These are phyloP conservation scores for Hemisphaericaspora xylanilytica DNA, from an alignment of 1,139 yeast species.

Conservation along the genomic window DNA sequence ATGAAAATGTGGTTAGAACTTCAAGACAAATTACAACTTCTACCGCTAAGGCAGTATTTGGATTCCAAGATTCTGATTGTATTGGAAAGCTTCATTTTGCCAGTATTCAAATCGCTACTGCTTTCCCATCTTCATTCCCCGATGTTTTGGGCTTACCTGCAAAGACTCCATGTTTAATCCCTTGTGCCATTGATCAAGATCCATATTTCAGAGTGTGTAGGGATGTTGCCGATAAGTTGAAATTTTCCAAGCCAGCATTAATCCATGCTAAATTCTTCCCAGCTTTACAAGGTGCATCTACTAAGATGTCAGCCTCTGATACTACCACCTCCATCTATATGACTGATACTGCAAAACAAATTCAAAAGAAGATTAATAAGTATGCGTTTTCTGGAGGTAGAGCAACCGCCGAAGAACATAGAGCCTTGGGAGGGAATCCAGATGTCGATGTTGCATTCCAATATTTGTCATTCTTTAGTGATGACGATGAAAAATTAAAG, in stretches of 20 bases:
- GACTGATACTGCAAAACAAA: constrained; percentile 91
- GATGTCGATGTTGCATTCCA: constrained; percentile 96
- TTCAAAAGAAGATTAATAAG: constrained; percentile 92
- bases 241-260: constrained; percentile 86
- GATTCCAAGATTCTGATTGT: constrained; percentile 91
- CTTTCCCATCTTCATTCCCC: constrained; percentile 95
- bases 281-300: constrained; percentile 93
- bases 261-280: constrained; percentile 97
- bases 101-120: constrained; percentile 91
- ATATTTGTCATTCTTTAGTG: constrained; percentile 82
- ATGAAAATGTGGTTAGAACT: constrained; percentile 91
- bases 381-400: constrained; percentile 97
- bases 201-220: constrained; percentile 97
- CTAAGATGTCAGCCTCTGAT: constrained; percentile 96
- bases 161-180: constrained; percentile 93
- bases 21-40: constrained; percentile 95
- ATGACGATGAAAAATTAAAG: constrained; percentile 79
- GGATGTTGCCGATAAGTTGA: constrained; percentile 93
- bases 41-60: constrained; percentile 97
- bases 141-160: constrained; percentile 81
- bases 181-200: constrained; percentile 99
- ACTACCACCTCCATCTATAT: constrained; percentile 77
- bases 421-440: constrained; percentile 86
- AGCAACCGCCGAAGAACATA: constrained; percentile 84
- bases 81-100: constrained; percentile 96